phyloP scores from a whole-genome alignment of 2,329 filamentous ascomycete species.

The Leptodontidium sp. region DNA sequence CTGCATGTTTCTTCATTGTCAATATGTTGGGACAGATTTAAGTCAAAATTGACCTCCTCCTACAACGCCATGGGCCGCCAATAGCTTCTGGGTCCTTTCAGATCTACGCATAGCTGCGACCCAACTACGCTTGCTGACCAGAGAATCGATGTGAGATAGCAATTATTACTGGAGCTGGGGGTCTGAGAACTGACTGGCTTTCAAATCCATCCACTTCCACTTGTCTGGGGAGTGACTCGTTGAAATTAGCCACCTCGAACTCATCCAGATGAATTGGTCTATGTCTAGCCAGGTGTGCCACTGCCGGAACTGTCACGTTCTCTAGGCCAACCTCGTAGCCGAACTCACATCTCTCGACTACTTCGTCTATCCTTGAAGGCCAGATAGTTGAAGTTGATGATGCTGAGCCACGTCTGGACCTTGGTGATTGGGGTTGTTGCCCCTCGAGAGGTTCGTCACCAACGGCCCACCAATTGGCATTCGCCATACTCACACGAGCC shows the following conservation, averaged over 20 bases:
- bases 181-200: not conserved
- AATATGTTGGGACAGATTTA: not conserved
- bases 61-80: not conserved
- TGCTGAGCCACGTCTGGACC: not conserved
- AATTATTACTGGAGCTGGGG: not conserved
- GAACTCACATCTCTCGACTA: constrained; percentile 10
- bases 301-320: not conserved
- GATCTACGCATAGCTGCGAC: not conserved
- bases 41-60: not conserved
- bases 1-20: not conserved
- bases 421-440: not conserved
- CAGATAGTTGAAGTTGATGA: constrained; percentile 11
- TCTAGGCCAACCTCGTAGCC: not conserved
- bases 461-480: constrained; percentile 7
- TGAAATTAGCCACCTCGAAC: not conserved
- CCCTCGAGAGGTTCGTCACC: not conserved
- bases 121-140: not conserved
- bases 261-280: not conserved
- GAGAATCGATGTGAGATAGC: not conserved
- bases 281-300: not conserved
- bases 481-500: not conserved
- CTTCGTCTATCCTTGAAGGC: not conserved
- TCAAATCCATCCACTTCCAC: not conserved
- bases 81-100: no score
- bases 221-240: not conserved